Percentiles rank a stretch among this genome's conserved stretches.
phyloP scores from a whole-genome alignment of 2,329 filamentous ascomycete genomes.

The Ophiocordyceps robertsii region DNA sequence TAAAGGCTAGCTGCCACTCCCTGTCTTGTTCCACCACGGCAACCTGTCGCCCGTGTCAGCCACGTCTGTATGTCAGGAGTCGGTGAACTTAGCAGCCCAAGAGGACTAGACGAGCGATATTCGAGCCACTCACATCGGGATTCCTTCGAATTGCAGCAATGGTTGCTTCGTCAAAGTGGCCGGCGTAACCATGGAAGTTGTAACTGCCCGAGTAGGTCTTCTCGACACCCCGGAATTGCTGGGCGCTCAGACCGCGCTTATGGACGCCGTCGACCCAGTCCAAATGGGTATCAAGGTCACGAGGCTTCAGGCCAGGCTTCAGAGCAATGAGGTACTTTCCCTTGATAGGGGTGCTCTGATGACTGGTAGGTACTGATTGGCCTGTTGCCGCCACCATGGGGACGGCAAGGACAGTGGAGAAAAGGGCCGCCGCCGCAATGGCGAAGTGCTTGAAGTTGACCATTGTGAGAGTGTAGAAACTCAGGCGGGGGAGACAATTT shows the following conservation, averaged over 20 bases:
- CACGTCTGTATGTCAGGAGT: not conserved
- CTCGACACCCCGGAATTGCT: constrained; percentile 24
- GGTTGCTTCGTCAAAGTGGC: constrained; percentile 26
- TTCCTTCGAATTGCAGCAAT: constrained; percentile 25
- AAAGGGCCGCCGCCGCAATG: constrained; percentile 11
- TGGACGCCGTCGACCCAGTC: constrained; percentile 35
- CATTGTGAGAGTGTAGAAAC: constrained; percentile 10
- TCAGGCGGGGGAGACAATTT: no score
- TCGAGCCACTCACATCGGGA: constrained; percentile 22
- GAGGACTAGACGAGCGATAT: not conserved
- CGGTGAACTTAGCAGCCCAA: rapidly evolving
- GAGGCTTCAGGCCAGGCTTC: constrained; percentile 32
- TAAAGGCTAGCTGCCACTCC: constrained; percentile 14
- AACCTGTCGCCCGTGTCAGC: constrained; percentile 10
- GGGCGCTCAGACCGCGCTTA: constrained; percentile 37
- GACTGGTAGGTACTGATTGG: not conserved
- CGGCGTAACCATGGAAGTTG: constrained; percentile 27
- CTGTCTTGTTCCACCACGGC: constrained; percentile 15
- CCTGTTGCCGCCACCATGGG: constrained; percentile 8
- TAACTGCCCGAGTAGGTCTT: constrained; percentile 15
- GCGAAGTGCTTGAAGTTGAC: constrained; percentile 15
- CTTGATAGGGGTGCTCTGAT: constrained; percentile 14
- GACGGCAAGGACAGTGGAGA: constrained; percentile 9
- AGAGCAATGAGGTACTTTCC: constrained; percentile 49
- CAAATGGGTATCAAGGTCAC: constrained; percentile 33